phyloP scores from a whole-genome alignment of 2,329 filamentous ascomycete species.

The Alternaria viburni region DNA sequence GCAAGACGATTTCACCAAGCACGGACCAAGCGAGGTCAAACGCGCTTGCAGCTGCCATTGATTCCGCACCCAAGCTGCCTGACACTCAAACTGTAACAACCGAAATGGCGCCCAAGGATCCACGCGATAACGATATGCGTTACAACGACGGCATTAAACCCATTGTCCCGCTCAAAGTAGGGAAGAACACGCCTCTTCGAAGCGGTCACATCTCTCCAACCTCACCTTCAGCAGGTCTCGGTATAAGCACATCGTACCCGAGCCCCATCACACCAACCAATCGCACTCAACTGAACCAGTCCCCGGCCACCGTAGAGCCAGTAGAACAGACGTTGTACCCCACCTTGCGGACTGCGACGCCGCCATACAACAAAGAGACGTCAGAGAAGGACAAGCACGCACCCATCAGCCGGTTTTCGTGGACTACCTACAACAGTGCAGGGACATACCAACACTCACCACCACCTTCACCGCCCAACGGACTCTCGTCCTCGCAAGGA shows the following conservation, averaged over 20 bases:
- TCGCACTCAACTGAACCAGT: constrained; percentile 23
- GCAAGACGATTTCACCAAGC: constrained; percentile 33
- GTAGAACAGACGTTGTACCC: constrained; percentile 21
- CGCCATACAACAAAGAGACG: constrained; percentile 30
- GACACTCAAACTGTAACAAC: constrained; percentile 41
- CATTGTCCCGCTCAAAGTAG: constrained; percentile 51
- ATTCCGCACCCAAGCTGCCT: constrained; percentile 29
- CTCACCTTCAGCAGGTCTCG: constrained; percentile 32
- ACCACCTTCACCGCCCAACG: constrained; percentile 50
- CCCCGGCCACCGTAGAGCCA: constrained; percentile 18
- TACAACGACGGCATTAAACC: constrained; percentile 52
- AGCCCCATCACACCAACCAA: constrained; percentile 38
- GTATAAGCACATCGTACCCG: constrained; percentile 34
- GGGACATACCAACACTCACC: constrained; percentile 52
- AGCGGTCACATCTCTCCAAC: constrained; percentile 40
- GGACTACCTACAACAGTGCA: constrained; percentile 44
- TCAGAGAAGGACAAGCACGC: constrained; percentile 27
- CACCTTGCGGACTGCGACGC: constrained; percentile 29
- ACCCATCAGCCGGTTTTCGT: constrained; percentile 37
- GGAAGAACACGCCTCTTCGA: constrained; percentile 44
- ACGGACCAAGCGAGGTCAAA: constrained; percentile 28
- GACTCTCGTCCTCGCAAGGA: constrained; percentile 32
- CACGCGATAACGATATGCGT: constrained; percentile 29
- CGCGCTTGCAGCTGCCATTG: constrained; percentile 32
- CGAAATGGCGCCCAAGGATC: constrained; percentile 9